A percentile compares a stretch with the other conserved stretches of the same genome.
Evolutionary conservation across 148 eudicot genomes (phyloP).

Genomic region (Linanthus parryae): DNA sequence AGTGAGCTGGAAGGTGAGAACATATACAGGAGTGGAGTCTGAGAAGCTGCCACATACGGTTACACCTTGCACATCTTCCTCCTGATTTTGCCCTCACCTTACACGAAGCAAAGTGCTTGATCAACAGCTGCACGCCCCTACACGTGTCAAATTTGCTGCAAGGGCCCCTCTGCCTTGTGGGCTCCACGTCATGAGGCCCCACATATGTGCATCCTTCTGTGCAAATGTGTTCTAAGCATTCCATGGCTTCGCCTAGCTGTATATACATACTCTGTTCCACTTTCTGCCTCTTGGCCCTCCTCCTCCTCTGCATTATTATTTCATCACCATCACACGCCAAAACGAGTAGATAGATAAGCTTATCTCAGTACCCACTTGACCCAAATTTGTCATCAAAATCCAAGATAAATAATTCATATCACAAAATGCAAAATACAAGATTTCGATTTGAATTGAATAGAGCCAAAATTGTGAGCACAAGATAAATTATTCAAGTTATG

Average conservation of each 20-base stretch:
- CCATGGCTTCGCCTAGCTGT: slow-evolving; percentile 87
- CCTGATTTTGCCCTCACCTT: slow-evolving; percentile 46
- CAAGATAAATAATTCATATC: too few species aligned
- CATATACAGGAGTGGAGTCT: slow-evolving; percentile 77
- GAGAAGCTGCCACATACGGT: slow-evolving; percentile 85
- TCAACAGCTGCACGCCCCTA: slow-evolving; percentile 56
- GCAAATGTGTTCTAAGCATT: slow-evolving; percentile 75
- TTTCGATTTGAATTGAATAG: too few species aligned
- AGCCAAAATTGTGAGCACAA: too few species aligned
- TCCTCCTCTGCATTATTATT: slow-evolving; percentile 73
- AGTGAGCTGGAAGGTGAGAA: slow-evolving; percentile 51
- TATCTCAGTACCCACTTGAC: too few species aligned
- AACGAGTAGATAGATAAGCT: too few species aligned
- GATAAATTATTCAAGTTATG: too few species aligned
- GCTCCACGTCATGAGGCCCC: slow-evolving; percentile 68
- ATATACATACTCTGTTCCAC: slow-evolving; percentile 53
- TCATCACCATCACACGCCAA: too few species aligned
- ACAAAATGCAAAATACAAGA: too few species aligned
- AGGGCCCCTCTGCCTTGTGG: slow-evolving; percentile 45
- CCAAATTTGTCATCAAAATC: too few species aligned
- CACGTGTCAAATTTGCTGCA: slow-evolving; percentile 67
- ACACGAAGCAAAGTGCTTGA: slow-evolving; percentile 78
- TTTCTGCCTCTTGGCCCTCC: slow-evolving; percentile 46
- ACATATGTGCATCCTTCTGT: slow-evolving; percentile 87
- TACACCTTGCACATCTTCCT: slow-evolving; percentile 64